Evolutionary conservation across 805 yeast genomes (phyloP).

Genomic region (Yueomyces sinensis): DNA sequence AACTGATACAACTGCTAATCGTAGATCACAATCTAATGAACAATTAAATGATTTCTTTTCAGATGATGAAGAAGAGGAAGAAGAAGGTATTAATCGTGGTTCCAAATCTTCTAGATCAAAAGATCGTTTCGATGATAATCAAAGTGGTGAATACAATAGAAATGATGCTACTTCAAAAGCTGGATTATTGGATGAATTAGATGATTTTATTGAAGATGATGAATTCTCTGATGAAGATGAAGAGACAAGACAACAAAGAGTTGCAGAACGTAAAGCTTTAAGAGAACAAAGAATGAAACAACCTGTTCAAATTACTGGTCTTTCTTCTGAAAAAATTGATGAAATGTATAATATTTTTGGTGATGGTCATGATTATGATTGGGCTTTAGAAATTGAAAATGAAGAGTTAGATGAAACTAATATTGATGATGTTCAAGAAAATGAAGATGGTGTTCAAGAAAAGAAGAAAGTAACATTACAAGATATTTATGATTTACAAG

Average conservation of each 20-base stretch:
- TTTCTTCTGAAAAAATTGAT: slow-evolving; percentile 82
- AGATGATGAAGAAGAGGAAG: slow-evolving; percentile 16
- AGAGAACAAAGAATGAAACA: slow-evolving; percentile 35
- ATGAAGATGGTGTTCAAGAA: slow-evolving; percentile 19
- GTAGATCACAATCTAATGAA: slow-evolving; percentile 8
- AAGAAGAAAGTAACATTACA: slow-evolving; percentile 40
- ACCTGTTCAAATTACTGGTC: slow-evolving; percentile 43
- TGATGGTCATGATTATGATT: slow-evolving; percentile 91
- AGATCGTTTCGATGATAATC: slow-evolving; percentile 10
- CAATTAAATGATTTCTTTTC: slow-evolving; percentile 30
- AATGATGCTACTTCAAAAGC: slow-evolving; percentile 20
- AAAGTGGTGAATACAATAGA: slow-evolving; percentile 12
- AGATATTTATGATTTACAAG: slow-evolving; percentile 91
- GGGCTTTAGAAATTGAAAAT: slow-evolving; percentile 78
- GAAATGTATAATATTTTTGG: slow-evolving; percentile 94
- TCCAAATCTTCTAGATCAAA: slow-evolving; percentile 4
- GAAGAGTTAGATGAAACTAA: slow-evolving; percentile 26
- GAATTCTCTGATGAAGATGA: slow-evolving; percentile 79
- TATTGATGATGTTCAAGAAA: slow-evolving; percentile 7
- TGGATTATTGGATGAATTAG: slow-evolving; percentile 64
- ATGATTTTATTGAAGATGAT: slow-evolving; percentile 95
- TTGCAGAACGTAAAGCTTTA: slow-evolving; percentile 18
- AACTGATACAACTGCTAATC: slow-evolving; percentile 1
- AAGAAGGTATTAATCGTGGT: slow-evolving; percentile 3
- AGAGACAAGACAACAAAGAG: slow-evolving; percentile 32